phyloP scores from a whole-genome alignment of 306 rosid genomes.

The Sicyos edulis region DNA sequence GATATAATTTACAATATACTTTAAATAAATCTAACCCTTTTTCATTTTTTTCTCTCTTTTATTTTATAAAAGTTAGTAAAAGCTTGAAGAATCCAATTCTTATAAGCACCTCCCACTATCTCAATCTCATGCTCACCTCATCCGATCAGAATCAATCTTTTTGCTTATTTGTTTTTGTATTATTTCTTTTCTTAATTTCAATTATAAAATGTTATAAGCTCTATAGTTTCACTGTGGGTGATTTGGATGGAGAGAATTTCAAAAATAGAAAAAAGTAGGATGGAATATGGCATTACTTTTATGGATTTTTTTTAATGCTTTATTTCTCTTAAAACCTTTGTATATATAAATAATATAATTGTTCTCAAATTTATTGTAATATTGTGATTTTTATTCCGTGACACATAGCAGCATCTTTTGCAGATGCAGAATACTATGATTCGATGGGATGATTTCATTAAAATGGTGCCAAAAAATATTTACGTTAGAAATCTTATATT shows the following conservation, averaged over 20 bases:
- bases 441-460: too few species aligned
- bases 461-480: too few species aligned
- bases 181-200: not conserved
- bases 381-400: too few species aligned
- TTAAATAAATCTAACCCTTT: not conserved
- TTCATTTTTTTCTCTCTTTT: not conserved
- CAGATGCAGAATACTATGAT: too few species aligned
- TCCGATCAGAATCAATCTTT: slow-evolving; percentile 9
- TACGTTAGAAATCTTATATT: too few species aligned
- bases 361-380: too few species aligned
- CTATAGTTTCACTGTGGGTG: not conserved
- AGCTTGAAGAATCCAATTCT: slow-evolving; percentile 16
- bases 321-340: too few species aligned
- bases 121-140: slow-evolving; percentile 10
- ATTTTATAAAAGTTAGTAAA: not conserved
- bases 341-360: too few species aligned
- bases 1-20: not conserved
- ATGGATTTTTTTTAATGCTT: too few species aligned
- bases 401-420: too few species aligned
- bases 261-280: not conserved
- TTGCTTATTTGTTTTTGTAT: not conserved
- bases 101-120: slow-evolving; percentile 3
- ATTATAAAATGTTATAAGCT: not conserved
- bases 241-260: too few species aligned
- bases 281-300: not conserved